Evolutionary conservation across 2,329 filamentous ascomycete species (phyloP).

Genomic region (Fusarium metavorans): DNA sequence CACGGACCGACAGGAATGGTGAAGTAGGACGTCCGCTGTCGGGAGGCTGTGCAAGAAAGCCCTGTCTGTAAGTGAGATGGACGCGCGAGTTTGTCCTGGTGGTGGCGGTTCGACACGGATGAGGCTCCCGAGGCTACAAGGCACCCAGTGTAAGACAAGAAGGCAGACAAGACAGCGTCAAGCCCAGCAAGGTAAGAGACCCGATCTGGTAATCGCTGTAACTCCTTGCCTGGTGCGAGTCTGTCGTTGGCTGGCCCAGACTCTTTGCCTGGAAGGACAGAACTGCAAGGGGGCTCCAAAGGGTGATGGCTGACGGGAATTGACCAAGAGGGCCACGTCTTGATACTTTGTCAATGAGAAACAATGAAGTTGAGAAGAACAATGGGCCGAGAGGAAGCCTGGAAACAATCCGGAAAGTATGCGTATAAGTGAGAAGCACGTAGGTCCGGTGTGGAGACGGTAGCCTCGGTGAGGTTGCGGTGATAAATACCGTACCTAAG

Average conservation of each 20-base stretch:
- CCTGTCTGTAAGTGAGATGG: conserved; percentile 16
- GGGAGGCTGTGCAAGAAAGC: conserved; percentile 23
- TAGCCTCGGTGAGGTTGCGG: conserved; percentile 18
- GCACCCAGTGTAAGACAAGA: conserved; percentile 16
- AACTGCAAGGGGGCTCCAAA: background rate
- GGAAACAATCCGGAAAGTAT: background rate
- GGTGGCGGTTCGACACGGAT: conserved; percentile 17
- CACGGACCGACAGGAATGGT: conserved; percentile 10
- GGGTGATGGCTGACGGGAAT: background rate
- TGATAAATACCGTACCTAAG: conserved; percentile 8
- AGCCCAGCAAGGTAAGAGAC: conserved; percentile 6
- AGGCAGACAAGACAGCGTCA: conserved; percentile 10
- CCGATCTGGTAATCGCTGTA: background rate
- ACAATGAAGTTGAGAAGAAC: background rate
- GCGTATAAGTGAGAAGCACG: background rate
- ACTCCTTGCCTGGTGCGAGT: background rate
- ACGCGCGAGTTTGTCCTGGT: conserved; percentile 4
- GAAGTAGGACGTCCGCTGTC: background rate
- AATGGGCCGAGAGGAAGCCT: background rate
- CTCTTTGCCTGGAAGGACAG: background rate
- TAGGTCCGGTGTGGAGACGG: background rate
- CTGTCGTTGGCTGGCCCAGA: background rate
- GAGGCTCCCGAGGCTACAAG: conserved; percentile 23
- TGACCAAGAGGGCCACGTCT: background rate
- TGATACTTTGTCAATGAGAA: background rate